These are phyloP conservation scores for Pezicula carpinea DNA, from an alignment of 2,329 filamentous ascomycete species.

Conservation along the genomic window DNA sequence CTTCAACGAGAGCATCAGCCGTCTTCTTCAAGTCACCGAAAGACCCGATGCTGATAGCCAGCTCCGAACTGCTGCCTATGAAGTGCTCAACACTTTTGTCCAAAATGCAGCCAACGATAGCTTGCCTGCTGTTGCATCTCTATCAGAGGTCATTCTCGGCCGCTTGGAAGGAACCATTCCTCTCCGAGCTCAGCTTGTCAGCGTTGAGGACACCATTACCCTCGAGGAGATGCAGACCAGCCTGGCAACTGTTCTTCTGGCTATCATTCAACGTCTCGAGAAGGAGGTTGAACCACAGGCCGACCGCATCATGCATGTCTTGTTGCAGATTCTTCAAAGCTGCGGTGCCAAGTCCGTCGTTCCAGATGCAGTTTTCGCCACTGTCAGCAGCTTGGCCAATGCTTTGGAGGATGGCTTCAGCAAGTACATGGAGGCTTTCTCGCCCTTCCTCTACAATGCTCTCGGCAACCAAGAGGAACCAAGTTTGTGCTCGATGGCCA, in stretches of 20 bases:
- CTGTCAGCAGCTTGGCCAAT: constrained; percentile 86
- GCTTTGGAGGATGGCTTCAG: constrained; percentile 88
- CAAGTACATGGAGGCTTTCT: constrained; percentile 97
- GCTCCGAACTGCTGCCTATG: constrained; percentile 91
- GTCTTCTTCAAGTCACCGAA: constrained; percentile 80
- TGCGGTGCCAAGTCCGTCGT: constrained; percentile 86
- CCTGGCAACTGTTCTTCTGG: constrained; percentile 83
- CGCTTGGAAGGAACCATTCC: constrained; percentile 85
- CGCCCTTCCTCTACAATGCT: constrained; percentile 88
- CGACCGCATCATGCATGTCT: constrained; percentile 87
- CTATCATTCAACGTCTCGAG: constrained; percentile 87
- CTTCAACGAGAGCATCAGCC: constrained; percentile 87
- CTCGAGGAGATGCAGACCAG: constrained; percentile 98
- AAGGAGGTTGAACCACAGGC: constrained; percentile 85
- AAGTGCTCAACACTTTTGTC: constrained; percentile 93
- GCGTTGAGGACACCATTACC: constrained; percentile 92
- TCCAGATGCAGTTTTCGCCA: constrained; percentile 88
- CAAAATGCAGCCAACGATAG: constrained; percentile 86
- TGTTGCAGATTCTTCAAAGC: constrained; percentile 74
- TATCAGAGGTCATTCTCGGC: constrained; percentile 86
- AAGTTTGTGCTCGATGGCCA: constrained; percentile 91
- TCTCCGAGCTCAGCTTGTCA: constrained; percentile 90
- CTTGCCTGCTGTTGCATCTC: constrained; percentile 70
- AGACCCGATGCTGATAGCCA: constrained; percentile 78
- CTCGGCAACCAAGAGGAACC: constrained; percentile 95